Percentiles rank a stretch among this genome's conserved stretches.
Evolutionary conservation across 2,329 filamentous ascomycete species (phyloP).

Genomic region (Apiospora aurea): DNA sequence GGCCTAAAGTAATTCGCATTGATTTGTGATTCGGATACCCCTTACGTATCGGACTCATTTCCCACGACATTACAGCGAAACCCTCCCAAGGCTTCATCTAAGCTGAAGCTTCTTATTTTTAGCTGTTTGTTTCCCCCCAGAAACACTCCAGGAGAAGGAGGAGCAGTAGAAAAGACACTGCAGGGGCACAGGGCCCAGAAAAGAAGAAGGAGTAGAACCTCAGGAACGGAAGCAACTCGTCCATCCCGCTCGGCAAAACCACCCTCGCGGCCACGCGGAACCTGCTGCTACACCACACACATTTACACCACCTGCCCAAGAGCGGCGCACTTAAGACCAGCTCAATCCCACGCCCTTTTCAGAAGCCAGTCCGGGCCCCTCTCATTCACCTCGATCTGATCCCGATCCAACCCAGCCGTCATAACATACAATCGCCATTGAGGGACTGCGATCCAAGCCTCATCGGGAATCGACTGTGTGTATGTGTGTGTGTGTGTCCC

Average conservation of each 20-base stretch:
- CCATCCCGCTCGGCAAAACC: conserved; percentile 7
- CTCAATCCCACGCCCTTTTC: conserved; percentile 1
- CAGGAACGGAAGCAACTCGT: conserved; percentile 7
- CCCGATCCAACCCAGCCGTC: conserved; percentile 6
- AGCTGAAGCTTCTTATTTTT: neutral
- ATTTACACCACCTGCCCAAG: neutral
- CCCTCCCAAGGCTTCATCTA: conserved; percentile 6
- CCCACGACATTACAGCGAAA: conserved; percentile 20
- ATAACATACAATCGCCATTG: conserved; percentile 8
- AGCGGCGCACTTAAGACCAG: conserved; percentile 13
- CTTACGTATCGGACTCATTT: conserved; percentile 20
- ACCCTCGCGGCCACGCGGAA: conserved; percentile 3
- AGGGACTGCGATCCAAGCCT: conserved; percentile 13
- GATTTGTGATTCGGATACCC: conserved; percentile 20
- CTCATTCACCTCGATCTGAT: neutral
- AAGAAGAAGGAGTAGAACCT: too few relatives aligned
- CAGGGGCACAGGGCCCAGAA: neutral
- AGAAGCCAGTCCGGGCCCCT: conserved; percentile 5
- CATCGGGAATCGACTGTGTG: neutral
- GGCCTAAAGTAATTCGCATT: neutral
- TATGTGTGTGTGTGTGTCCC: neutral
- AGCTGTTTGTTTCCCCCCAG: neutral
- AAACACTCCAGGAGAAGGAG: neutral
- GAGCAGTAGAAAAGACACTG: neutral
- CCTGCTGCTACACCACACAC: neutral